Percentiles rank a stretch among this genome's conserved stretches.
Conservation (phyloP, 768 basidiomycete species). For the Mycena haematopus region DNA sequence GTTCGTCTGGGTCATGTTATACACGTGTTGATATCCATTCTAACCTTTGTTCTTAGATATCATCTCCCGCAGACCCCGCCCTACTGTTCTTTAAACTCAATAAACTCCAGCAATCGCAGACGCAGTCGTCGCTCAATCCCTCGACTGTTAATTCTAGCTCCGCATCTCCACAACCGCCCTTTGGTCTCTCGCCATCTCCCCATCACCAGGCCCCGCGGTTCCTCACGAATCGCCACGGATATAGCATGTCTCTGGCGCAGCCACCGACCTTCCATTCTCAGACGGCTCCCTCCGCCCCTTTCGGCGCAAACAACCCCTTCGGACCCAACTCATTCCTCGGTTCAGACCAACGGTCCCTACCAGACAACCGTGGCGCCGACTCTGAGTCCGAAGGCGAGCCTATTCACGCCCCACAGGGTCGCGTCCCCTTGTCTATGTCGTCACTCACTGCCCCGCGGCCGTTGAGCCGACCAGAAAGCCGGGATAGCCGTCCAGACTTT, state of each 20-base stretch:
- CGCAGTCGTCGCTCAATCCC: constrained; percentile 37
- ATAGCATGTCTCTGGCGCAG: constrained; percentile 76
- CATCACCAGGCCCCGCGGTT: constrained; percentile 41
- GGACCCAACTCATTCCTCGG: constrained; percentile 62
- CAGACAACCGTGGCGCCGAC: constrained; percentile 30
- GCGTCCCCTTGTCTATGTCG: constrained; percentile 51
- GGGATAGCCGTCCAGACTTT: constrained; percentile 73
- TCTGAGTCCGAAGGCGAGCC: constrained; percentile 34
- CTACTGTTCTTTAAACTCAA: constrained; percentile 83
- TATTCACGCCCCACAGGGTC: constrained; percentile 63
- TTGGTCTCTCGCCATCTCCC: constrained; percentile 61
- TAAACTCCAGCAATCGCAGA: constrained; percentile 79
- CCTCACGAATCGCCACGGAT: constrained; percentile 65
- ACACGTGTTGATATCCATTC: constrained; percentile 36
- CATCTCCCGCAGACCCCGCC: constrained; percentile 89
- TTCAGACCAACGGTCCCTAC: constrained; percentile 47
- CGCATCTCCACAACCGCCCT: constrained; percentile 68
- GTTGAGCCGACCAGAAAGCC: constrained; percentile 47
- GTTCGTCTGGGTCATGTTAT: constrained; percentile 52
- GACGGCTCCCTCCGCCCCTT: constrained; percentile 39
- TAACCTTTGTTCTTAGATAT: constrained; percentile 60
- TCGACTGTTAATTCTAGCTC: constrained; percentile 61
- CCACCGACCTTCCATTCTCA: constrained; percentile 53
- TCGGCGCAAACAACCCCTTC: constrained; percentile 67
- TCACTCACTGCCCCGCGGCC: constrained; percentile 52